Evolutionary conservation across 108 stramenopile species (phyloP).

Genomic region (Cyclotella baltica): DNA sequence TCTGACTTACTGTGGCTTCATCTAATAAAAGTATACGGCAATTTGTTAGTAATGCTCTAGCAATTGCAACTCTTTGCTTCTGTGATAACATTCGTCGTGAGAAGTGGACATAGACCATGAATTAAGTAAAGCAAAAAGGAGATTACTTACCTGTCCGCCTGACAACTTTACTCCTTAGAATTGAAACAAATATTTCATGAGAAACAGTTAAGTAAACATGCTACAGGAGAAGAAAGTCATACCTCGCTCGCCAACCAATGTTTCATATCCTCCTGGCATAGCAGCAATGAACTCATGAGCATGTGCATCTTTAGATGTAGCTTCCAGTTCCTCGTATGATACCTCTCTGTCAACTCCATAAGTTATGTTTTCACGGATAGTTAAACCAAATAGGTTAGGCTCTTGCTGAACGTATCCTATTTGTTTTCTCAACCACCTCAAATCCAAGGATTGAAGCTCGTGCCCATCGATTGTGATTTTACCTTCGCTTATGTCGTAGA

Average conservation of each 20-base stretch:
- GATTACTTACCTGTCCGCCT: too few relatives aligned
- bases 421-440: constrained; percentile 65
- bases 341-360: constrained; percentile 68
- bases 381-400: constrained; percentile 79
- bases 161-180: constrained; percentile 74
- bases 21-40: constrained; percentile 82
- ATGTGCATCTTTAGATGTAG: constrained; percentile 77
- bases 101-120: too few relatives aligned
- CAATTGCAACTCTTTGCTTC: constrained; percentile 92
- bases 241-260: constrained; percentile 76
- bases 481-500: constrained; percentile 79
- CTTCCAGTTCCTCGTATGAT: constrained; percentile 63
- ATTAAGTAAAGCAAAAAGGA: too few relatives aligned
- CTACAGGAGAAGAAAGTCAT: too few relatives aligned
- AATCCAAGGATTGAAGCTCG: constrained; percentile 69
- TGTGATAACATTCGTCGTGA: too few relatives aligned
- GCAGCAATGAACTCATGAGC: constrained; percentile 79
- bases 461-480: constrained; percentile 76
- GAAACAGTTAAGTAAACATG: too few relatives aligned
- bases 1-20: constrained; percentile 73
- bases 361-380: constrained; percentile 82
- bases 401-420: constrained; percentile 92
- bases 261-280: constrained; percentile 76
- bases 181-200: too few relatives aligned
- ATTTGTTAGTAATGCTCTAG: constrained; percentile 72